These are phyloP conservation scores for Tulasnella sp. DNA, from an alignment of 768 basidiomycete species.

Conservation along the genomic window DNA sequence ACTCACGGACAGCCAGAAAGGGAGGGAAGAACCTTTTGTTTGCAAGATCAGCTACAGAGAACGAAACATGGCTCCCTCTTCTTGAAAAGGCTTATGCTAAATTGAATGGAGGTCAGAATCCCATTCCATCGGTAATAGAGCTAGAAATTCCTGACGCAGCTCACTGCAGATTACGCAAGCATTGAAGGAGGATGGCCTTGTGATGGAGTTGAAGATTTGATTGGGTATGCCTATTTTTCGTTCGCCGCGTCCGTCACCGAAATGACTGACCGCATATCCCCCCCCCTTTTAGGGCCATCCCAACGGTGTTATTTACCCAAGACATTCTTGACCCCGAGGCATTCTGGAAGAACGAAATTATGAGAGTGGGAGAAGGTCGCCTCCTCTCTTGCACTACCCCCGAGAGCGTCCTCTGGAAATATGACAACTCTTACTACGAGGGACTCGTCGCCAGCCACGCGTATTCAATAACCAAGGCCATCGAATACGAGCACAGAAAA, in stretches of 20 bases:
- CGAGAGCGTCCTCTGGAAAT: constrained; percentile 30
- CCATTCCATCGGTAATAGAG: background rate
- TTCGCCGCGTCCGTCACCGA: background rate
- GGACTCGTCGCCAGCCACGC: constrained; percentile 32
- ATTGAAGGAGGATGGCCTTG: constrained; percentile 38
- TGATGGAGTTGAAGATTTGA: constrained; percentile 51
- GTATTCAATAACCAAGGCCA: constrained; percentile 42
- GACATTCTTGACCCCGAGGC: constrained; percentile 45
- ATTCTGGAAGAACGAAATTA: constrained; percentile 50
- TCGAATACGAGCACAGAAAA: constrained; percentile 39
- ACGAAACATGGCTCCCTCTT: constrained; percentile 51
- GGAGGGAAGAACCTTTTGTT: constrained; percentile 46
- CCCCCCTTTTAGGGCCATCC: background rate
- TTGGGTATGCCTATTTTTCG: constrained; percentile 36
- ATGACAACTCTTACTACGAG: constrained; percentile 36
- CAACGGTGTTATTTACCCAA: constrained; percentile 25
- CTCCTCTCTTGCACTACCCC: constrained; percentile 46
- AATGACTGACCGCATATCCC: background rate
- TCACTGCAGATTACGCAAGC: constrained; percentile 40
- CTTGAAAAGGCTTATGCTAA: constrained; percentile 56
- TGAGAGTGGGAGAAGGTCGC: constrained; percentile 43
- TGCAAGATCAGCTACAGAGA: constrained; percentile 37
- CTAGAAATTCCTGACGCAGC: background rate
- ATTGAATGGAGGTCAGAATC: constrained; percentile 43
- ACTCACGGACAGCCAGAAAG: constrained; percentile 40